Conservation (phyloP, 345 rosid species). For the Syzygium oleosum region DNA sequence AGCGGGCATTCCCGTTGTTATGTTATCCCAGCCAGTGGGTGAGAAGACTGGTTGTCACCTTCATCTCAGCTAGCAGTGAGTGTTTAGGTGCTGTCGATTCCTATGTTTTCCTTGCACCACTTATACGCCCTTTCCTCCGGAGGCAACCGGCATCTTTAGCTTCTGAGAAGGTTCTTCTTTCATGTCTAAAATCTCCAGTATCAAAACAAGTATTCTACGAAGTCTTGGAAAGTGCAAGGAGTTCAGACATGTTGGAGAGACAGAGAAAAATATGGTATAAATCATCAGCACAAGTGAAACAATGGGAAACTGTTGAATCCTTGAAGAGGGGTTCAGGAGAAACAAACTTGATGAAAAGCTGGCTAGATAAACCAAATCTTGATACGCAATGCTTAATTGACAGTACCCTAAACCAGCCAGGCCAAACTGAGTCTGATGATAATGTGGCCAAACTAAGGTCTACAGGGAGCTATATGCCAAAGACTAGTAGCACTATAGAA, state of each 20-base stretch:
- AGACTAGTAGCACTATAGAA: constrained; percentile 42
- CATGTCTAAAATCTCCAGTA: constrained; percentile 76
- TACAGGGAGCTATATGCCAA: constrained; percentile 42
- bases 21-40: constrained; percentile 98
- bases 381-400: constrained; percentile 25
- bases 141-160: constrained; percentile 87
- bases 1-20: constrained; percentile 73
- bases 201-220: constrained; percentile 64
- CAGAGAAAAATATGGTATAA: constrained; percentile 98
- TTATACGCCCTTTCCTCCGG: constrained; percentile 79
- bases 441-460: constrained; percentile 45
- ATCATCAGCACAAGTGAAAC: constrained; percentile 62
- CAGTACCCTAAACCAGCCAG: constrained; percentile 27
- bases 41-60: constrained; percentile 79
- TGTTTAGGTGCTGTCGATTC: constrained; percentile 87
- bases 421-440: constrained; percentile 28
- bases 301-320: constrained; percentile 40
- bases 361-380: constrained; percentile 40
- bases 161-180: constrained; percentile 70
- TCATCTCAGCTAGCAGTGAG: constrained; percentile 82
- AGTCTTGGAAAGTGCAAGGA: constrained; percentile 64
- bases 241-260: constrained; percentile 73
- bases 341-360: constrained; percentile 31
- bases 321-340: constrained; percentile 37
- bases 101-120: constrained; percentile 81